Percentiles rank a stretch among this genome's conserved stretches.
These are phyloP conservation scores for Ogataea polymorpha DNA, from an alignment of 805 yeast genomes.

Conservation along the genomic window DNA sequence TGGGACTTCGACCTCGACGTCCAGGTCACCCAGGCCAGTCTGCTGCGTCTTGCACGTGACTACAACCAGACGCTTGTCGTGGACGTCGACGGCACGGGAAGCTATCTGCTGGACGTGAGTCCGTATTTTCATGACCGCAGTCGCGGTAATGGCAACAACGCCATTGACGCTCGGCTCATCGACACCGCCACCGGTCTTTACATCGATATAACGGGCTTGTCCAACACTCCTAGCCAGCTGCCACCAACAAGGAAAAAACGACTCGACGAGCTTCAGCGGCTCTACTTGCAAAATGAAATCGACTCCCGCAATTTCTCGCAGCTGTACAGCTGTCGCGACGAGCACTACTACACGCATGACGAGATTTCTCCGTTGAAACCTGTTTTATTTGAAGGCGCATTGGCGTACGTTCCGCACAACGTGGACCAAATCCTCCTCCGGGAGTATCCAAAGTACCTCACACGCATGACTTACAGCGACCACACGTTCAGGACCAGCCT, in stretches of 20 bases:
- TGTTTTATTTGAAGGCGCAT: conserved; percentile 57
- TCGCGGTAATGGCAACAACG: conserved; percentile 46
- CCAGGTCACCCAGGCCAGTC: conserved; percentile 49
- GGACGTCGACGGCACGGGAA: conserved; percentile 37
- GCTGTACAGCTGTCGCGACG: conserved; percentile 47
- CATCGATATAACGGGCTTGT: conserved; percentile 43
- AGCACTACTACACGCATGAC: conserved; percentile 49
- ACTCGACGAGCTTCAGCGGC: conserved; percentile 17
- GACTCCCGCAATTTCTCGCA: conserved; percentile 10
- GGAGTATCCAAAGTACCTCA: conserved; percentile 35
- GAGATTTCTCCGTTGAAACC: conserved; percentile 53
- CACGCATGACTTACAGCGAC: conserved; percentile 18
- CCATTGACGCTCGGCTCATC: conserved; percentile 53
- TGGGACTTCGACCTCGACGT: conserved; percentile 66
- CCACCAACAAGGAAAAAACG: conserved; percentile 5
- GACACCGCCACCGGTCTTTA: conserved; percentile 48
- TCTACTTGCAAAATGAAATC: conserved; percentile 15
- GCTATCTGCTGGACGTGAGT: conserved; percentile 33
- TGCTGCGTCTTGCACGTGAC: conserved; percentile 40
- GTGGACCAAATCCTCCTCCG: conserved; percentile 33
- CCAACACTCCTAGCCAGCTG: conserved; percentile 14
- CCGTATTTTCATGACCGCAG: conserved; percentile 34
- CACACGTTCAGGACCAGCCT: conserved; percentile 25
- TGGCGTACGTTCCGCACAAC: conserved; percentile 43
- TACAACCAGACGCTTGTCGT: conserved; percentile 50